phyloP scores from a whole-genome alignment of 257 asterid genomes.

The Phtheirospermum japonicum region DNA sequence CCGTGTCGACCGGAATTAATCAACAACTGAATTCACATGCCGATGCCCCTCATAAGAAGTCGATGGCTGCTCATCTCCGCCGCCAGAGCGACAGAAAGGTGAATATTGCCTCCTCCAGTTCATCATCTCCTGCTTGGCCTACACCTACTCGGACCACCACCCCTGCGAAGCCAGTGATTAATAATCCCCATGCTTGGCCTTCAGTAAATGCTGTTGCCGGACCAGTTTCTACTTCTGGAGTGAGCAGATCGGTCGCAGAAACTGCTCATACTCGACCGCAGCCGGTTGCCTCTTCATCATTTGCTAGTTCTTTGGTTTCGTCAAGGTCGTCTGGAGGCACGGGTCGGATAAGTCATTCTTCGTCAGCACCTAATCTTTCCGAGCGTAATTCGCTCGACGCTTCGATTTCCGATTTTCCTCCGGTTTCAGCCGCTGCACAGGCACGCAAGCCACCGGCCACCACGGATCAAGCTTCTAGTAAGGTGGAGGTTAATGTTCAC shows the following conservation, averaged over 20 bases:
- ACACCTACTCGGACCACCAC: constrained; percentile 28
- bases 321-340: constrained; percentile 49
- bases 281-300: constrained; percentile 37
- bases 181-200: constrained; percentile 55
- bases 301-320: constrained; percentile 44
- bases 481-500: constrained; percentile 60
- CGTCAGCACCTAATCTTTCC: constrained; percentile 81
- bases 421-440: constrained; percentile 63
- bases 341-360: constrained; percentile 56
- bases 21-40: constrained; percentile 54
- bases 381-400: constrained; percentile 44
- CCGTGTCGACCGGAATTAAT: constrained; percentile 50
- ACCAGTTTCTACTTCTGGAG: constrained; percentile 52
- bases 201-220: constrained; percentile 49
- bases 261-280: constrained; percentile 46
- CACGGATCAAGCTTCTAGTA: constrained; percentile 34
- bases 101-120: constrained; percentile 39
- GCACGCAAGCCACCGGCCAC: constrained; percentile 34
- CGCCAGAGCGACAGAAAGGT: constrained; percentile 39
- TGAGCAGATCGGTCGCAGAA: constrained; percentile 36
- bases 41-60: constrained; percentile 41
- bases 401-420: constrained; percentile 63
- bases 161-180: constrained; percentile 38
- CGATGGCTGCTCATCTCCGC: constrained; percentile 77
- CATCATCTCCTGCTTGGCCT: constrained; percentile 52